Percentiles rank a stretch among this genome's conserved stretches.
These are phyloP conservation scores for Actinomortierella wolfii DNA, from an alignment of 371 early-diverging fungal genomes.

Conservation along the genomic window DNA sequence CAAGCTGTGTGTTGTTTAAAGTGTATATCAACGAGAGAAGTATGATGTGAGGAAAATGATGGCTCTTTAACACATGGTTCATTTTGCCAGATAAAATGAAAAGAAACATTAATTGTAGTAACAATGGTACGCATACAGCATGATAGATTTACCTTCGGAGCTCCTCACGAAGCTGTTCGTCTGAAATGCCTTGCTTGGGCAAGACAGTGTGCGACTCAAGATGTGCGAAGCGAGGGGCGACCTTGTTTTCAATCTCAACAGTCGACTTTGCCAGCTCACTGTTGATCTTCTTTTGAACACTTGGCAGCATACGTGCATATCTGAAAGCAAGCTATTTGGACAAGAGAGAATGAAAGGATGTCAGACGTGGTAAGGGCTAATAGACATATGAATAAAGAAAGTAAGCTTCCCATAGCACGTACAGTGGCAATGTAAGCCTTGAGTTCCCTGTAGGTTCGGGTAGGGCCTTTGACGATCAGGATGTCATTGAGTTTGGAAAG, in stretches of 20 bases:
- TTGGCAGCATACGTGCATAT: slow-evolving; percentile 60
- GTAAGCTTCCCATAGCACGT: slow-evolving; percentile 4
- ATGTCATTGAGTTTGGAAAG: slow-evolving; percentile 58
- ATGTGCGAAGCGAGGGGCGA: slow-evolving; percentile 66
- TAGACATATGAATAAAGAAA: neutral
- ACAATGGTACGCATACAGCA: neutral
- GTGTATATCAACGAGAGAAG: too few relatives aligned
- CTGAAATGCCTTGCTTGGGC: slow-evolving; percentile 68
- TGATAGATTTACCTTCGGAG: slow-evolving; percentile 54
- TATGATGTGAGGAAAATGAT: too few relatives aligned
- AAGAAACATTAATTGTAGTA: slow-evolving; percentile 10
- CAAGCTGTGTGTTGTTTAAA: slow-evolving; percentile 27
- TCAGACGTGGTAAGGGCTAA: neutral
- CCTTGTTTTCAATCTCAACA: slow-evolving; percentile 75
- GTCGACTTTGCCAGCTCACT: slow-evolving; percentile 71
- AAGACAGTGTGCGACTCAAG: slow-evolving; percentile 64
- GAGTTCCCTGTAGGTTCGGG: slow-evolving; percentile 54
- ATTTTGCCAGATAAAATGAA: slow-evolving; percentile 36
- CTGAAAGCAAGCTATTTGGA: slow-evolving; percentile 58
- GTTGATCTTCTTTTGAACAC: slow-evolving; percentile 60
- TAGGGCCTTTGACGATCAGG: slow-evolving; percentile 60
- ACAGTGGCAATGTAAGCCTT: slow-evolving; percentile 52
- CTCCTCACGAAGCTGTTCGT: slow-evolving; percentile 61
- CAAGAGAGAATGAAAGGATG: neutral
- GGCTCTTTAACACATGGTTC: slow-evolving; percentile 47